Evolutionary conservation across 495 filamentous ascomycete species (phyloP).

Genomic region (Penicillium taxi): DNA sequence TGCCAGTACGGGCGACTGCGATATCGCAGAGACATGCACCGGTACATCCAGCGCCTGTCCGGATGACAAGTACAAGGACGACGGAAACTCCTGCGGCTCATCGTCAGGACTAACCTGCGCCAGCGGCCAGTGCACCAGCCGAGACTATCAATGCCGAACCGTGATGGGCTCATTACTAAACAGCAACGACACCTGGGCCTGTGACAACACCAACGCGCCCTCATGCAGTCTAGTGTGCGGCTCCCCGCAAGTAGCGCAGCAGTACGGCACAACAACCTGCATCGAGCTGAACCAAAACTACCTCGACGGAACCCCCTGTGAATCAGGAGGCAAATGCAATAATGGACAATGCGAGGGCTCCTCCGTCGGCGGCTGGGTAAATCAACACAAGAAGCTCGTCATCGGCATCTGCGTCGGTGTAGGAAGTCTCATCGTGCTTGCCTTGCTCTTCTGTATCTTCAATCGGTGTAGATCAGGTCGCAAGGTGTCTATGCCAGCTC

Average conservation of each 20-base stretch:
- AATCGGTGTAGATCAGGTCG: conserved; percentile 41
- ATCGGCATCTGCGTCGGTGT: conserved; percentile 65
- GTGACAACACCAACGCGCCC: conserved; percentile 44
- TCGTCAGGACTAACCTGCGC: conserved; percentile 64
- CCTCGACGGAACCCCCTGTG: conserved; percentile 84
- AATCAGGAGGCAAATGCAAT: conserved; percentile 67
- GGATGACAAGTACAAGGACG: conserved; percentile 53
- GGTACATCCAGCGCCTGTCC: conserved; percentile 71
- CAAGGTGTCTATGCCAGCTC: too few relatives aligned
- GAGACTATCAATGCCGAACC: conserved; percentile 81
- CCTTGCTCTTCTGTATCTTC: conserved; percentile 51
- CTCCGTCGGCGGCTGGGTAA: conserved; percentile 57
- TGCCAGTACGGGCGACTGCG: conserved; percentile 66
- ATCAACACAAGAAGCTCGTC: conserved; percentile 61
- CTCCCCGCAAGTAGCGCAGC: conserved; percentile 57
- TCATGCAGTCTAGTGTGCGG: conserved; percentile 72
- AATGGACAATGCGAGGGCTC: conserved; percentile 67
- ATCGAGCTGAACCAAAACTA: conserved; percentile 86
- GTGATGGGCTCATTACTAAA: conserved; percentile 70
- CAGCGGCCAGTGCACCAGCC: conserved; percentile 89
- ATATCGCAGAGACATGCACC: conserved; percentile 74
- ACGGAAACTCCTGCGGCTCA: conserved; percentile 63
- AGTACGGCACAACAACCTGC: conserved; percentile 17
- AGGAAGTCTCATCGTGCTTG: conserved; percentile 58
- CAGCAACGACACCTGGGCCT: conserved; percentile 76